These are phyloP conservation scores for Malus hybrid DNA, from an alignment of 331 rosid genomes.

Conservation along the genomic window DNA sequence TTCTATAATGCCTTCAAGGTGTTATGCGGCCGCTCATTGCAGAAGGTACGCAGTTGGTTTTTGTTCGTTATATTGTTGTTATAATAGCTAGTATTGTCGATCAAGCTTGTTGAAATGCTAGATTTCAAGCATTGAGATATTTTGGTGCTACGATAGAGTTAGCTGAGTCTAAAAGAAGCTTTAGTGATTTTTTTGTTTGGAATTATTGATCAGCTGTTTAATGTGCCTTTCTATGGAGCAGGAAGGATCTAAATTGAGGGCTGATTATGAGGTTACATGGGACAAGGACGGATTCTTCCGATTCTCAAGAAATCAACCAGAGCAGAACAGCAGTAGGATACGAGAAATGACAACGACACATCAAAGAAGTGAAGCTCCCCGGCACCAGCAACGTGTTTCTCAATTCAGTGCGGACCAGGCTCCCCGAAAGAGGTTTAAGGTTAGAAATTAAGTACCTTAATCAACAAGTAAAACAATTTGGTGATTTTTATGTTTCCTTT, in stretches of 20 bases:
- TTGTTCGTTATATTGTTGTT: neutral
- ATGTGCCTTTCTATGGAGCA: constrained; percentile 30
- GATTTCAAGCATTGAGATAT: neutral
- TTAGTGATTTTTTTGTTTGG: neutral
- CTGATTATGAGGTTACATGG: constrained; percentile 82
- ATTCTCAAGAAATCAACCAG: constrained; percentile 37
- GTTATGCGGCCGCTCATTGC: constrained; percentile 75
- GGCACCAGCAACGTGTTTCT: constrained; percentile 41
- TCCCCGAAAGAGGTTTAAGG: constrained; percentile 83
- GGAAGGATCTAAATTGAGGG: constrained; percentile 79
- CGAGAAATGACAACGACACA: constrained; percentile 26
- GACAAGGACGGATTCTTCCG: constrained; percentile 61
- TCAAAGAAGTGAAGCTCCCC: constrained; percentile 64
- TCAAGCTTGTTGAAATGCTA: neutral
- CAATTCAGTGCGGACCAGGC: constrained; percentile 49
- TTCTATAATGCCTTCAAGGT: constrained; percentile 66
- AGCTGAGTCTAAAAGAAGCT: neutral
- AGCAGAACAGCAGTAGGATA: constrained; percentile 26
- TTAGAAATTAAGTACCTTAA: constrained; percentile 11
- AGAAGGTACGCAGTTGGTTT: constrained; percentile 48
- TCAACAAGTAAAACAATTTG: neutral
- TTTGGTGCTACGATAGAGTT: neutral
- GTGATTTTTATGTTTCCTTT: neutral
- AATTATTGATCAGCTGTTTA: neutral
- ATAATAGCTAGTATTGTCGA: neutral